Base-by-base conservation (phyloP, 176 grass and related monocot species). In the Chrysopogon serrulatus region DNA sequence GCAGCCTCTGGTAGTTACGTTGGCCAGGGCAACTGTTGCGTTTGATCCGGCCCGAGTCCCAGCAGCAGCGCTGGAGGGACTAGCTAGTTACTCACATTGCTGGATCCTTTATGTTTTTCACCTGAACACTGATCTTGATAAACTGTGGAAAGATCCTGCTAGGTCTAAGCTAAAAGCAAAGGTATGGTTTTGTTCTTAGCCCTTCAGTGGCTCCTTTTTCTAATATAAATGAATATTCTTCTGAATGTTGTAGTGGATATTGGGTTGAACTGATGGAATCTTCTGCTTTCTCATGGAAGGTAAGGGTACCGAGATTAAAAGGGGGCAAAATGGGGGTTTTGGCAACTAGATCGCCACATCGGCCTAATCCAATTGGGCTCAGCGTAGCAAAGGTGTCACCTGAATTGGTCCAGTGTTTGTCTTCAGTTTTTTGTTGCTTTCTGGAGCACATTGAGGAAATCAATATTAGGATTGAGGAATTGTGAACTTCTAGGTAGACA, bases 71-170 rank as follows among this genome's bases (percentile, higher is more conserved):
- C 89, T 98, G 5, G 92, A 98, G 80, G 96, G 96, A 27, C 90
- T 95, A 40, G 53, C 87, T n/a, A 78, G 77, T 75, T 98, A 91
- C 67, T 98, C 92, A 0, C 96, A 98, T 57, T 98, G 96, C 59
- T 98, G 96, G 96, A 88, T 98, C 62, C 84, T 98, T 43, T 98
- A 95, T 85, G 93, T 98, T 23, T 95, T 98, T 79, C 96, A 98
- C 86, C 79, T 95, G 32, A 98, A 98, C 66, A 98, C 96, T 39
- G 87, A 95, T 76, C 89, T 98, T 82, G 92, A 98, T 70, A 98
- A 93, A 65, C 84, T 95, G 51, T 98, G 95, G 95, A 98, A 95
- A 63, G 88, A 95, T 28, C 90, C 92, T 61, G 89, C 86, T 79
- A 89, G 92, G 28, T 98, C 95, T 63, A 98, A 98, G 80, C 57